Evolutionary conservation across 257 asterid genomes (phyloP).

Genomic region (Nicotiana benthamiana): DNA sequence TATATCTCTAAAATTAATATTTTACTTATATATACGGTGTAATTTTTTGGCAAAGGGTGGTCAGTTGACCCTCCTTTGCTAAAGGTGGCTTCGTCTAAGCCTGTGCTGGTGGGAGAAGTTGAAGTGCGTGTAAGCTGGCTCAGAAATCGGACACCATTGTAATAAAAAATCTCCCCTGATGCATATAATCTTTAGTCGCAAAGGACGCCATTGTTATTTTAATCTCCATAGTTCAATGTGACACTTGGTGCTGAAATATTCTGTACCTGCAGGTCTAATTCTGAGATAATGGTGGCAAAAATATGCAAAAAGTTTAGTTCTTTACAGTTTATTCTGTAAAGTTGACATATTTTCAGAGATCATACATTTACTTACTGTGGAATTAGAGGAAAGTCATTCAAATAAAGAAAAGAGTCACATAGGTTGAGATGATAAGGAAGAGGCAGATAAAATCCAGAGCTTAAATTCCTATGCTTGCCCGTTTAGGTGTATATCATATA

Average conservation of each 20-base stretch:
- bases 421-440: not conserved
- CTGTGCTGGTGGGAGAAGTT: too few species aligned
- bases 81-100: too few species aligned
- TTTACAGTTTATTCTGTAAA: too few species aligned
- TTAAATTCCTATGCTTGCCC: not conserved
- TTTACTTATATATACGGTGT: too few species aligned
- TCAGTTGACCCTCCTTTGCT: too few species aligned
- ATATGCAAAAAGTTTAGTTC: too few species aligned
- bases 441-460: not conserved
- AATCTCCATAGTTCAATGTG: not conserved
- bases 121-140: too few species aligned
- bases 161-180: not conserved
- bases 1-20: too few species aligned
- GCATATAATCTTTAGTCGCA: not conserved
- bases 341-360: not conserved
- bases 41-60: too few species aligned
- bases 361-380: not conserved
- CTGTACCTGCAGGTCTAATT: not conserved
- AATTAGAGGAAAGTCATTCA: not conserved
- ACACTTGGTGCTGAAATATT: not conserved
- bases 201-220: not conserved
- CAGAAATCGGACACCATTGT: too few species aligned
- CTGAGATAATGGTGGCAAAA: too few species aligned
- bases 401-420: not conserved
- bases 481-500: not conserved